Evolutionary conservation across 495 filamentous ascomycete species (phyloP), one percentile per base, ranked within the genome.

Genomic region (Oidiodendron maius): DNA sequence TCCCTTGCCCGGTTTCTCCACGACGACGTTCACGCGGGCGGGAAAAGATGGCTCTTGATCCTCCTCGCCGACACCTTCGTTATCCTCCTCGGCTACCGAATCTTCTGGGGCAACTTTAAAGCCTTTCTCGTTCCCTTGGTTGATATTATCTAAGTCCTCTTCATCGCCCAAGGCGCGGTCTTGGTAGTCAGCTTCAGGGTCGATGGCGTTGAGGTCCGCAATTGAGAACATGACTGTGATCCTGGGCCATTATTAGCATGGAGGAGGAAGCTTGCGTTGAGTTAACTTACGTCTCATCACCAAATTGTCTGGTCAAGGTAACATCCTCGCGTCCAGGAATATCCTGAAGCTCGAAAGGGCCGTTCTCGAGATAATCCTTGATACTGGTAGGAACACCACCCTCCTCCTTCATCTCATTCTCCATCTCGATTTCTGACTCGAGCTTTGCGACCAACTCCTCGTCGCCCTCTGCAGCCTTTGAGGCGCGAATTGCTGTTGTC

Each of bases 211-310:
- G 38, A 99, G 77, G 64, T 96, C 94, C 55, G 87, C 82, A 62
- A 96, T 90, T 54, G 90, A 93, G 76, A 98, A 98, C 53, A 82
- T 82, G 53, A 97, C 79, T 48, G 82, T 83, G 72, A 99, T 95
- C 54, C 89, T 95, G 53, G n/a, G 8, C 32, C 9, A 15, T 21
- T 32, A 46, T 64, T 44, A 65, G 55, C 35, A 34, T 52, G 35
- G 11, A n/a, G 13, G 6, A 48, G 18, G 21, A 8, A 25, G 26
- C 25, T 18, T 45, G 42, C 17, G 17, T 11, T 11, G 13, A 12
- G 4, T 12, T 24, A 28, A 67, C 82, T 66, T 69, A 94, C 88
- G 78, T 87, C 72, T 99, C 93, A 60, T 91, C 82, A 60, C 84
- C 86, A 52, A 87, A 91, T 59, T 80, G 85, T 59, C 90, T 84